These are phyloP conservation scores for Cystobasidium pallidum DNA, from an alignment of 1,284 basidiomycete species.

Conservation along the genomic window DNA sequence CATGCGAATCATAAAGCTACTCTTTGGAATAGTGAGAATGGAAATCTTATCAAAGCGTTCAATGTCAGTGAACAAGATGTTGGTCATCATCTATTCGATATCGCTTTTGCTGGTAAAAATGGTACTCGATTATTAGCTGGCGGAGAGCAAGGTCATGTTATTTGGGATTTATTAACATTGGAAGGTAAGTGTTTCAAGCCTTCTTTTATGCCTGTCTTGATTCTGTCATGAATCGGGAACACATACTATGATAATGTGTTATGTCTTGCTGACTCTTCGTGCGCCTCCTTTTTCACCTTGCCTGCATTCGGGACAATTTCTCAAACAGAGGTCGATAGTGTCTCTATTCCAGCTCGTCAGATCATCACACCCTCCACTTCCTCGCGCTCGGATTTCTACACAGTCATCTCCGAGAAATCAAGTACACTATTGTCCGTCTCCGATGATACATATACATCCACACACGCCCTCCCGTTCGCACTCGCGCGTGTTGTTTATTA, in stretches of 20 bases:
- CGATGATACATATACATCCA: not conserved
- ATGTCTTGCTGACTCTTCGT: not conserved
- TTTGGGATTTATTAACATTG: conserved; percentile 80
- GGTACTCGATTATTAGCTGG: conserved; percentile 65
- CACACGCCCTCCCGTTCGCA: not conserved
- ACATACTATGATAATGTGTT: no score
- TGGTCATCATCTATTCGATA: conserved; percentile 49
- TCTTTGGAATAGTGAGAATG: conserved; percentile 75
- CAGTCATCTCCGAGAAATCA: conserved; percentile 35
- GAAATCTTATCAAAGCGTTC: conserved; percentile 68
- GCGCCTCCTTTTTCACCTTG: no score
- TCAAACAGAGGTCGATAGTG: conserved; percentile 58
- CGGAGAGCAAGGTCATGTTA: conserved; percentile 63
- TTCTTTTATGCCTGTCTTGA: not conserved
- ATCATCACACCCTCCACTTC: conserved; percentile 54
- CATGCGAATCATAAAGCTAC: conserved; percentile 66
- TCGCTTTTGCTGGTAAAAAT: conserved; percentile 65
- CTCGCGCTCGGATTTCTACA: not conserved
- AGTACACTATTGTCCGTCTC: conserved; percentile 12
- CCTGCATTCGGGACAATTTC: no score
- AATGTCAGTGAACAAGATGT: conserved; percentile 55
- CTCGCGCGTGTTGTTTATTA: not conserved
- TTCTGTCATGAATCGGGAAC: conserved; percentile 15
- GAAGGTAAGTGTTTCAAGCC: conserved; percentile 64
- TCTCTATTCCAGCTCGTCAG: conserved; percentile 64